These are phyloP conservation scores for Crucibulum laeve DNA, from an alignment of 768 basidiomycete genomes.

Conservation along the genomic window DNA sequence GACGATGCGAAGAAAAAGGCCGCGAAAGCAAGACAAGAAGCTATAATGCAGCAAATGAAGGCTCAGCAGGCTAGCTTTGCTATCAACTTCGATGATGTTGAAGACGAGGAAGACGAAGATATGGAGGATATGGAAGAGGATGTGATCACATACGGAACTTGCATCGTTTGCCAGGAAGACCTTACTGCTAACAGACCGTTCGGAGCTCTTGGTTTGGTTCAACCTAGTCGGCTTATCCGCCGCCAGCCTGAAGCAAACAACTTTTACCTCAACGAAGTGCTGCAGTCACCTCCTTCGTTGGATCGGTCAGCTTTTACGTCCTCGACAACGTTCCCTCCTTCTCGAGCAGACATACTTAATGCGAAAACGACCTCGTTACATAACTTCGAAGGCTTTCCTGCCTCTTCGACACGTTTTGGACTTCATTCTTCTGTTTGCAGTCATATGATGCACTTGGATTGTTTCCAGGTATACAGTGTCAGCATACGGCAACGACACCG, in stretches of 20 bases:
- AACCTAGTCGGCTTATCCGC: constrained; percentile 82
- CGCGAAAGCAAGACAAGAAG: constrained; percentile 86
- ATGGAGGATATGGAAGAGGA: constrained; percentile 46
- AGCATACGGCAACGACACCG: constrained; percentile 88
- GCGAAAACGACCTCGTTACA: constrained; percentile 33
- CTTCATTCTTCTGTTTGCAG: constrained; percentile 86
- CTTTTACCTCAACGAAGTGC: constrained; percentile 66
- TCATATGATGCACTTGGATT: constrained; percentile 96
- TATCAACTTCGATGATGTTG: constrained; percentile 67
- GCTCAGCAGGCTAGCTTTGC: constrained; percentile 87
- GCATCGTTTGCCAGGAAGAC: constrained; percentile 98
- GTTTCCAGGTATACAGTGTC: constrained; percentile 85
- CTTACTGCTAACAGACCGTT: constrained; percentile 70
- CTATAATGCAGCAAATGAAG: constrained; percentile 95
- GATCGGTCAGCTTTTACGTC: constrained; percentile 42
- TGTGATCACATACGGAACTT: constrained; percentile 74
- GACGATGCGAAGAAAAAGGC: constrained; percentile 78
- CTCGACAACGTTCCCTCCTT: constrained; percentile 44
- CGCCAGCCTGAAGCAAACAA: constrained; percentile 68
- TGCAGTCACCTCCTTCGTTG: constrained; percentile 58
- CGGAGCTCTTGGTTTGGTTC: constrained; percentile 82
- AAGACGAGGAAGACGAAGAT: constrained; percentile 69
- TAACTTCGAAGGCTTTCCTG: constrained; percentile 73
- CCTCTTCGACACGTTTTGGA: constrained; percentile 75
- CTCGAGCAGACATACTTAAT: constrained; percentile 43